phyloP scores from a whole-genome alignment of 1,284 basidiomycete species.

The Puccinia triticina region DNA sequence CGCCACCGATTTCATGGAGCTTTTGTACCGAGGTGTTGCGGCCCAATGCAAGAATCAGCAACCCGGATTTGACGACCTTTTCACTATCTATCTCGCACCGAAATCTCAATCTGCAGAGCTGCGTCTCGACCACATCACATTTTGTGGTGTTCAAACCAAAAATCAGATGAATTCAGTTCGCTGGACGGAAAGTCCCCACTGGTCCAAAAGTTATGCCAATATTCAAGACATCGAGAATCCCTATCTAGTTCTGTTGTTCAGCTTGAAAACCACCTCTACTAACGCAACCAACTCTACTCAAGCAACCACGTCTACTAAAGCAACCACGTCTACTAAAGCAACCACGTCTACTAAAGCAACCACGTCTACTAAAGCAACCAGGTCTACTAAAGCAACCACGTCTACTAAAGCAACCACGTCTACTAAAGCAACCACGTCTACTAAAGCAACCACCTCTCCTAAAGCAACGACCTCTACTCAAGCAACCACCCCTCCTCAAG shows the following conservation, averaged over 20 bases:
- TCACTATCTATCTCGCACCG: neutral
- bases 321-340: too few species aligned
- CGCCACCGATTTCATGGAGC: neutral
- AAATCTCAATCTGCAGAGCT: neutral
- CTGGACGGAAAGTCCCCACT: neutral
- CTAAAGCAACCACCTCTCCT: too few species aligned
- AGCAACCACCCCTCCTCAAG: too few species aligned
- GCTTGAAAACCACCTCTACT: neutral
- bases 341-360: too few species aligned
- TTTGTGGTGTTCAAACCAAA: conserved; percentile 10
- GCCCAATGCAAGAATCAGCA: conserved; percentile 1
- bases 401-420: too few species aligned
- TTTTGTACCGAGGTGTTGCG: conserved; percentile 15
- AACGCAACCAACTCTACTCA: too few species aligned
- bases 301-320: too few species aligned
- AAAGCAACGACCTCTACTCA: too few species aligned
- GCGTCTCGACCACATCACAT: neutral
- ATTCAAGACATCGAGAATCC: neutral
- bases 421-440: too few species aligned
- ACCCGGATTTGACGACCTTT: conserved; percentile 3
- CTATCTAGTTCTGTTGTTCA: neutral
- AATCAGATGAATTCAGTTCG: neutral
- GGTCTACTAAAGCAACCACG: too few species aligned
- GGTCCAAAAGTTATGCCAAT: neutral
- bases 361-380: too few species aligned